These are phyloP conservation scores for Artemisia annua DNA, from an alignment of 129 eudicot species.

Conservation along the genomic window DNA sequence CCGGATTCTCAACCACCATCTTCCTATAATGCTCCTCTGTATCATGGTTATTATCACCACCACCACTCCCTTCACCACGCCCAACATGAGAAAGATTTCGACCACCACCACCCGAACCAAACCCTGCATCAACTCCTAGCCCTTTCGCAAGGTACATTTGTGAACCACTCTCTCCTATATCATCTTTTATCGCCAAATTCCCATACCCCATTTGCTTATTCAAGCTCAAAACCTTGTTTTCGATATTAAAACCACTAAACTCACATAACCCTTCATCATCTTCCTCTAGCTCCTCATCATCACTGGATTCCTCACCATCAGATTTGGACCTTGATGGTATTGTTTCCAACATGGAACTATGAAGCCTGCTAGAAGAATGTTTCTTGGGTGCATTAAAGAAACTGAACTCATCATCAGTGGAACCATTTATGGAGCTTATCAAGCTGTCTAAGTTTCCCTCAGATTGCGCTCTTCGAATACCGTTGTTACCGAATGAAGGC, in stretches of 20 bases:
- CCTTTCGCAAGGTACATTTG: conserved; percentile 80
- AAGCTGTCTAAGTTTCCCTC: conserved; percentile 73
- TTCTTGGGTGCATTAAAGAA: conserved; percentile 36
- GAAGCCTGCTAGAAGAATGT: conserved; percentile 31
- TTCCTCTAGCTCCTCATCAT: conserved; percentile 38
- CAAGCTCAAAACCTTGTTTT: conserved; percentile 24
- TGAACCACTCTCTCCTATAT: conserved; percentile 21
- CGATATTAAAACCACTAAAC: conserved; percentile 12
- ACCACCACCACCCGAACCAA: conserved; percentile 36
- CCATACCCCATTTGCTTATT: conserved; percentile 28
- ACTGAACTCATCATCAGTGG: conserved; percentile 43
- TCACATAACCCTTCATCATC: conserved; percentile 15
- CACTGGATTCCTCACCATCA: conserved; percentile 43
- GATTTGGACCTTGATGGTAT: conserved; percentile 49
- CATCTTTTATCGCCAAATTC: conserved; percentile 28
- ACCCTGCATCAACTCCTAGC: conserved; percentile 48
- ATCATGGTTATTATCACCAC: conserved; percentile 28
- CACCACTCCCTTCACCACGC: conserved; percentile 38
- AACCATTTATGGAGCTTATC: conserved; percentile 5
- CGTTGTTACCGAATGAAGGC: conserved; percentile 27
- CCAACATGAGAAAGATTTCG: conserved; percentile 31
- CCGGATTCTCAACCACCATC: conserved; percentile 72
- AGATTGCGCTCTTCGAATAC: conserved; percentile 59
- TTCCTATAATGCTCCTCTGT: conserved; percentile 71
- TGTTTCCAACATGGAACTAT: conserved; percentile 49